Conservation (phyloP, 2,329 filamentous ascomycete genomes). For the Daldinia eschscholtzii region DNA sequence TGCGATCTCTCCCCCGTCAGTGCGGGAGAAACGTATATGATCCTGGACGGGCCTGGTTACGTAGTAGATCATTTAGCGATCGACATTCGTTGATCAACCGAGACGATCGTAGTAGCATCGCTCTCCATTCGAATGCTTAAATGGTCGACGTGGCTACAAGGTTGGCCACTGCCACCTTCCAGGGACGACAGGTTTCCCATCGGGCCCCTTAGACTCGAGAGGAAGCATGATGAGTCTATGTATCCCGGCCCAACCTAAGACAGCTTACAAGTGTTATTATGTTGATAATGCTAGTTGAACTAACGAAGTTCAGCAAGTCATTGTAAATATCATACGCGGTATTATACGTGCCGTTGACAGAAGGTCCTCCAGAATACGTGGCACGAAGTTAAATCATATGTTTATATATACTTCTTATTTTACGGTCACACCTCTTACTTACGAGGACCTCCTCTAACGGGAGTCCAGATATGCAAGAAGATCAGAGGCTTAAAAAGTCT, state of each 20-base stretch:
- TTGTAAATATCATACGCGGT: neutral
- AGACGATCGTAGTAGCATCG: constrained; percentile 44
- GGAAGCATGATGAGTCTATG: neutral
- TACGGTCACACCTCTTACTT: neutral
- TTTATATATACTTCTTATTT: neutral
- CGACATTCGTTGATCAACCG: constrained; percentile 30
- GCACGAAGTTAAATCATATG: neutral
- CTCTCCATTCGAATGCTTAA: constrained; percentile 43
- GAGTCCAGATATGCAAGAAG: neutral
- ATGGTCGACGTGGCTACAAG: constrained; percentile 30
- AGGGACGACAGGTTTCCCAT: neutral
- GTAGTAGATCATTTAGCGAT: constrained; percentile 26
- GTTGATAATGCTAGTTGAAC: no score
- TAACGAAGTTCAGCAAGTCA: no score
- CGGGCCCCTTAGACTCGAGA: neutral
- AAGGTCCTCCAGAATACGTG: constrained; percentile 5
- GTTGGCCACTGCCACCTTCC: constrained; percentile 21
- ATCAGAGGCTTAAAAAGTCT: constrained; percentile 2
- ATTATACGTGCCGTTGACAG: neutral
- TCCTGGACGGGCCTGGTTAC: constrained; percentile 21
- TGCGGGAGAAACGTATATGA: constrained; percentile 21
- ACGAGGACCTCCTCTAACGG: neutral
- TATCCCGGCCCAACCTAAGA: neutral
- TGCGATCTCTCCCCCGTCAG: constrained; percentile 24
- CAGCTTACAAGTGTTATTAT: neutral